Conservation (phyloP, 805 yeast species). For the Zygotorulaspora danielsina region DNA sequence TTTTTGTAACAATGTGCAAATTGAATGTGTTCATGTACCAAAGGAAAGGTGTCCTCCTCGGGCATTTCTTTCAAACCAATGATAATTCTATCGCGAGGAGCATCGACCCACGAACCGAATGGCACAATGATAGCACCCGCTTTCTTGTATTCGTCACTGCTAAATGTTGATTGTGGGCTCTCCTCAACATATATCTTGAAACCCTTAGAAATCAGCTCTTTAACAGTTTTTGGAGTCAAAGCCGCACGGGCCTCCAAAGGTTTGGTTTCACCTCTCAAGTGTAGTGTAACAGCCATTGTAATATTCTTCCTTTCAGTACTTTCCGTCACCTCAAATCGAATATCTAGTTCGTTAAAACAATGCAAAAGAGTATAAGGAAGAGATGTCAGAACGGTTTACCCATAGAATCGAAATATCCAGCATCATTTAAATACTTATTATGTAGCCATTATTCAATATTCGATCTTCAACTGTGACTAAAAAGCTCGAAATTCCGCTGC, state of each 20-base stretch:
- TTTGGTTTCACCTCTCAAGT: conserved; percentile 94
- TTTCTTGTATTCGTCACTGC: conserved; percentile 64
- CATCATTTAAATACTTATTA: not conserved
- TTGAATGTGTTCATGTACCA: conserved; percentile 93
- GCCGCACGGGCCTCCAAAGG: conserved; percentile 98
- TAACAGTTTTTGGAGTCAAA: conserved; percentile 86
- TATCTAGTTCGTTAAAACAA: no score
- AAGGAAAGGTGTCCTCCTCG: conserved; percentile 83
- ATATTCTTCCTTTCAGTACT: conserved; percentile 20
- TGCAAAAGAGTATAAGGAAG: not conserved
- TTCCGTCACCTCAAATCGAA: no score
- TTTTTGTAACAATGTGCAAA: conserved; percentile 98
- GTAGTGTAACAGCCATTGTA: conserved; percentile 54
- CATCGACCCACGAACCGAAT: conserved; percentile 86
- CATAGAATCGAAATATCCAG: no score
- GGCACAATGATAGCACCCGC: conserved; percentile 89
- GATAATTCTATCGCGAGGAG: conserved; percentile 86
- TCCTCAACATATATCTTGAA: conserved; percentile 87
- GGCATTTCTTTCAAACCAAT: conserved; percentile 95
- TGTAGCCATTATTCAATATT: not conserved
- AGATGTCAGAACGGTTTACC: not conserved
- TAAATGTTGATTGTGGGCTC: conserved; percentile 76
- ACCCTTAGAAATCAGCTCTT: conserved; percentile 78
- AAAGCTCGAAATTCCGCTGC: conserved; percentile 6
- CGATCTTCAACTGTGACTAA: not conserved